Evolutionary conservation across 2,329 filamentous ascomycete species (phyloP).

Genomic region (Arthrobotrys iridis): DNA sequence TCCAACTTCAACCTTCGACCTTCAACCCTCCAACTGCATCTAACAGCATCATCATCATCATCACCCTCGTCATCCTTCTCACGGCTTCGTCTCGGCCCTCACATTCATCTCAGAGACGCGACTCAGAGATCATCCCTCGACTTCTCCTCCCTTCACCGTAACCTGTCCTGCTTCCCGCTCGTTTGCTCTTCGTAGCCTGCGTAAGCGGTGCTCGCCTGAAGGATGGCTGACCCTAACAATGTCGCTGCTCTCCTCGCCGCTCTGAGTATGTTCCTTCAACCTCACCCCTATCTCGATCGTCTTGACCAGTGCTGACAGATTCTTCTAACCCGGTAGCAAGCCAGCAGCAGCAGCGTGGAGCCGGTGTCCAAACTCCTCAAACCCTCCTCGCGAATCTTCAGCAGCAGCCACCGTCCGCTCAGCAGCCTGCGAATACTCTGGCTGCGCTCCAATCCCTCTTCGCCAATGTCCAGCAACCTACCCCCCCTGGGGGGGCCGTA

Average conservation of each 20-base stretch:
- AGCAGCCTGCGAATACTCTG: conserved; percentile 24
- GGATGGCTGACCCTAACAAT: conserved; percentile 58
- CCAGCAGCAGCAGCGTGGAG: conserved; percentile 52
- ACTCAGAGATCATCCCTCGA: conserved; percentile 4
- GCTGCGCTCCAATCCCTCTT: conserved; percentile 47
- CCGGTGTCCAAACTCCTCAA: conserved; percentile 43
- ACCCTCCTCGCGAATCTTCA: conserved; percentile 29
- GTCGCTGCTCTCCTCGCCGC: conserved; percentile 58
- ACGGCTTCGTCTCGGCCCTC: neutral
- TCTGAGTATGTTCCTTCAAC: conserved; percentile 55
- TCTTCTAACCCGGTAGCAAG: conserved; percentile 18
- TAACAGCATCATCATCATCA: neutral
- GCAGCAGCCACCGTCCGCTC: conserved; percentile 34
- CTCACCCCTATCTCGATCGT: neutral
- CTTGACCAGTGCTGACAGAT: neutral
- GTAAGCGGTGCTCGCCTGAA: conserved; percentile 24
- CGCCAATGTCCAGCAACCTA: conserved; percentile 34
- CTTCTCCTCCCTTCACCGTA: conserved; percentile 43
- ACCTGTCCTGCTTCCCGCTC: neutral
- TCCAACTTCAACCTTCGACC: too few species aligned
- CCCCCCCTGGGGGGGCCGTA: conserved; percentile 27
- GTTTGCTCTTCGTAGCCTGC: neutral
- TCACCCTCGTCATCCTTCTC: neutral
- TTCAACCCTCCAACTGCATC: neutral
- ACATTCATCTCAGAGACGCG: neutral